Evolutionary conservation across 2,329 filamentous ascomycete genomes (phyloP), one percentile per base, ranked within the genome.

Genomic region (Cladosporium sp.): DNA sequence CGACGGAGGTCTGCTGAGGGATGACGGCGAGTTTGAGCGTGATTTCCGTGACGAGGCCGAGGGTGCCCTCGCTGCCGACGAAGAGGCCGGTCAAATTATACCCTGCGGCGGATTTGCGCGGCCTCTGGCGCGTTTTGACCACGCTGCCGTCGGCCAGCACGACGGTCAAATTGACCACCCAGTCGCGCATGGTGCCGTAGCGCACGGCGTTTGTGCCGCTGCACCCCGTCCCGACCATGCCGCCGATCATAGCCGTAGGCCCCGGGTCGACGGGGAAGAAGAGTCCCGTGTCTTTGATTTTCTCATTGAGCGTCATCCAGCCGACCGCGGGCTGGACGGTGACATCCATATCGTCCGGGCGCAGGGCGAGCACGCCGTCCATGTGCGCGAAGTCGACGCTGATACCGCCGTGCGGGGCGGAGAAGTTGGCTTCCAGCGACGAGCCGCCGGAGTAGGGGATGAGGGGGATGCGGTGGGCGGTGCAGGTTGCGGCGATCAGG

Each of bases 191-290:
- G 0, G 88, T 91, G 6, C 88, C 88, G 62, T 92, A 92, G 58
- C 83, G 79, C 36, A 90, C 86, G 1, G 63, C 62, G 34, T 66
- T 91, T 0, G 88, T 92, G 2, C 88, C 88, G 11, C 83, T 64
- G 64, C 75, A 77, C 62, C 88, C 89, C 8, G 87, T 91, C 11
- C 86, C 86, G 24, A 91, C 81, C 88, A 92, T 92, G 37, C 87
- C 87, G 43, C 87, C 87, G 59, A 91, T 89, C 70, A 86, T 87
- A 13, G 87, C 86, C 18, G 70, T 72, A 32, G 85, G 85, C 66
- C 88, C 88, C 11, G 91, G 91, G 62, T 96, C 91, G 11, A 95
- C 84, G 1, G 91, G 91, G 65, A 96, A 95, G 72, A 96, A 96
- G 1, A 96, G 79, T 0, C 88, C 88, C 3, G 81, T 84, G 34